Conservation (phyloP, 768 basidiomycete species). For the Dacryopinax primogenitus region DNA sequence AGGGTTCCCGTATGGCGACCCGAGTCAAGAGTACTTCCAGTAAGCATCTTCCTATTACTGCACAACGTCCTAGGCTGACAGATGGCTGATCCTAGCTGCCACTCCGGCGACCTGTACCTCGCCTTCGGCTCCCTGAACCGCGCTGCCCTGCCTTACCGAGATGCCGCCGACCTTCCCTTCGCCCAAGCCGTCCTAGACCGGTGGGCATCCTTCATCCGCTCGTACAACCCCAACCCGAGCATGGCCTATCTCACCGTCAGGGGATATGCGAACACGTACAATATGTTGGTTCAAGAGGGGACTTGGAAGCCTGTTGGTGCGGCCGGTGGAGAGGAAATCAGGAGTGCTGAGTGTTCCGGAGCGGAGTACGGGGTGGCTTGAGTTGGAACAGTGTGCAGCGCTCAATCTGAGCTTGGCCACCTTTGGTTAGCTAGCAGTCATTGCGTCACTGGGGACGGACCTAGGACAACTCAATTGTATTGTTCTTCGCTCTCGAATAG, state of each 20-base stretch:
- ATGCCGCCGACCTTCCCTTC: conserved; percentile 35
- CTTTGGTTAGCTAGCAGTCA: neutral
- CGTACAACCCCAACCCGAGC: conserved; percentile 38
- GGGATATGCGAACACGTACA: conserved; percentile 31
- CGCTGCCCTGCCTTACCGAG: conserved; percentile 33
- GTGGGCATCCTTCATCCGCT: conserved; percentile 39
- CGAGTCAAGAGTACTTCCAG: conserved; percentile 39
- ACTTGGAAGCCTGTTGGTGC: neutral
- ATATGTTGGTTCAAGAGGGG: neutral
- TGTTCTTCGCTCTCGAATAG: too few relatives aligned
- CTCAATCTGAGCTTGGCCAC: neutral
- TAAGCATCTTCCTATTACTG: conserved; percentile 1
- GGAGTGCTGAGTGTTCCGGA: conserved; percentile 5
- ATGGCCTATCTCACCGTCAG: conserved; percentile 32
- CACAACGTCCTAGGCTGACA: conserved; percentile 14
- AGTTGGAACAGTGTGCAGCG: neutral
- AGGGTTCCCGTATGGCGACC: conserved; percentile 36
- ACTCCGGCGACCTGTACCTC: conserved; percentile 20
- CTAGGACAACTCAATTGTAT: too few relatives aligned
- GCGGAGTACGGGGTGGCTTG: neutral
- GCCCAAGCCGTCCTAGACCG: conserved; percentile 34
- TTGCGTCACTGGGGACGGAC: too few relatives aligned
- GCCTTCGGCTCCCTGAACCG: conserved; percentile 31
- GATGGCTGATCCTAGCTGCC: conserved; percentile 12
- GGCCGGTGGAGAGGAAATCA: neutral